phyloP scores from a whole-genome alignment of 2,329 filamentous ascomycete genomes.

The Fusarium austroafricanum region DNA sequence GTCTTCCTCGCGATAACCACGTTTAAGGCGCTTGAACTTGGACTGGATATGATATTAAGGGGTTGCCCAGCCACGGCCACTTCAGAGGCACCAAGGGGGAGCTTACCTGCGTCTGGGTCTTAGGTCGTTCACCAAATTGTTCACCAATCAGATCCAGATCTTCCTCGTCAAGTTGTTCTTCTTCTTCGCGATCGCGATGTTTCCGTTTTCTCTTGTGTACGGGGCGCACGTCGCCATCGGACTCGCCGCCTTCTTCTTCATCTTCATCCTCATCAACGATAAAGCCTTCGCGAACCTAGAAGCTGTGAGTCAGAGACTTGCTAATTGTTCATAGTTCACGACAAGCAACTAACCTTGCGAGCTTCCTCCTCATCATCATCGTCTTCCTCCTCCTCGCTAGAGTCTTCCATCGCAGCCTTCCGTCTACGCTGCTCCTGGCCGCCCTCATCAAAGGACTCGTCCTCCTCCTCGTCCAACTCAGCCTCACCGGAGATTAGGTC shows the following conservation, averaged over 20 bases:
- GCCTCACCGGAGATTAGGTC: constrained; percentile 88
- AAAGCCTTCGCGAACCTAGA: constrained; percentile 89
- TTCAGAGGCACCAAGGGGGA: background rate
- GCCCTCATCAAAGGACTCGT: constrained; percentile 84
- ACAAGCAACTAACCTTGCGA: constrained; percentile 68
- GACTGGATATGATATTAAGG: constrained; percentile 61
- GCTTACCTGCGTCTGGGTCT: constrained; percentile 75
- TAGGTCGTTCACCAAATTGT: constrained; percentile 72
- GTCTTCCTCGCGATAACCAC: constrained; percentile 81
- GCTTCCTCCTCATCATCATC: constrained; percentile 91
- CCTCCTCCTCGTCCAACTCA: constrained; percentile 86
- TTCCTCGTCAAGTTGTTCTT: constrained; percentile 93
- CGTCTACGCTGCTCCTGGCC: constrained; percentile 71
- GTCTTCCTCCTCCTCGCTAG: constrained; percentile 91
- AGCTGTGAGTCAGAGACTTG: constrained; percentile 26
- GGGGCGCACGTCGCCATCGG: constrained; percentile 64
- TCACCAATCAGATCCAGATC: constrained; percentile 96
- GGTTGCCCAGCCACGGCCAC: background rate
- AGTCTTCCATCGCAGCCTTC: constrained; percentile 73
- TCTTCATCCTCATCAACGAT: constrained; percentile 94
- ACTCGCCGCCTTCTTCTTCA: constrained; percentile 74
- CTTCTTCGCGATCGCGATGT: constrained; percentile 79
- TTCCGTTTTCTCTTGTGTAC: constrained; percentile 79
- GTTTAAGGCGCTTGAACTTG: constrained; percentile 97
- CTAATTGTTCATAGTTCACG: constrained; percentile 2